phyloP scores from a whole-genome alignment of 139 green algal genomes.

The Micromonas pusilla region DNA sequence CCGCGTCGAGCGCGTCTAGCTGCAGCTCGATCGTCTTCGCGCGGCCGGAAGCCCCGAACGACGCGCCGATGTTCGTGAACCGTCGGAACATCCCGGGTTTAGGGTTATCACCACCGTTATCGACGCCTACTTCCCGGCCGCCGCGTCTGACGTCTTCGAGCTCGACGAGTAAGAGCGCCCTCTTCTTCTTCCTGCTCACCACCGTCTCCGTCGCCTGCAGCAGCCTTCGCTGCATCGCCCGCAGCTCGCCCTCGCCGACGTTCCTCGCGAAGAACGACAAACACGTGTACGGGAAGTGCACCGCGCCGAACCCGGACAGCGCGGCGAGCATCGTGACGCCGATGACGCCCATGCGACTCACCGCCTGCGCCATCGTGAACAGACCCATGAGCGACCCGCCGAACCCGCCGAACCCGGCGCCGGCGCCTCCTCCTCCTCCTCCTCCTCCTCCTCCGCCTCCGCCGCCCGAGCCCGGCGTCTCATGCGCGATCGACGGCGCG shows the following conservation, averaged over 20 bases:
- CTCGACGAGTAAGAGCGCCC: neutral
- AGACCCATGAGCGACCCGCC: neutral
- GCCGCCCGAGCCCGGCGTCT: neutral
- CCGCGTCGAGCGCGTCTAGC: neutral
- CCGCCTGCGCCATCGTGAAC: neutral
- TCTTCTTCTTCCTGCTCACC: slow-evolving; percentile 5
- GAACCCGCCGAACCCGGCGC: neutral
- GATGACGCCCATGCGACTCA: neutral
- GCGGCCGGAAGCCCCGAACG: neutral
- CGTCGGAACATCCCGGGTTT: no score
- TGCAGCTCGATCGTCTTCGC: neutral
- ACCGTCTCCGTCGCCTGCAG: slow-evolving; percentile 7
- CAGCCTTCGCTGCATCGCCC: neutral
- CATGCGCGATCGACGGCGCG: neutral
- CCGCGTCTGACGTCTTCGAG: neutral
- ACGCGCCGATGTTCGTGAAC: no score
- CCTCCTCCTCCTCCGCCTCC: neutral
- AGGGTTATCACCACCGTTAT: no score
- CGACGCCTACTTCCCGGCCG: neutral
- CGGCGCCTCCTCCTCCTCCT: neutral
- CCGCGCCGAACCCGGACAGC: slow-evolving; percentile 12
- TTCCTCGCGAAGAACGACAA: neutral
- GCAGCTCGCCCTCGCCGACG: neutral
- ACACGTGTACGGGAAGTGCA: slow-evolving; percentile 23
- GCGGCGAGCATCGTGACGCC: neutral